Percentiles rank a stretch among this genome's conserved stretches.
Conservation (phyloP, 495 filamentous ascomycete species). For the Cercophora newfieldiana region DNA sequence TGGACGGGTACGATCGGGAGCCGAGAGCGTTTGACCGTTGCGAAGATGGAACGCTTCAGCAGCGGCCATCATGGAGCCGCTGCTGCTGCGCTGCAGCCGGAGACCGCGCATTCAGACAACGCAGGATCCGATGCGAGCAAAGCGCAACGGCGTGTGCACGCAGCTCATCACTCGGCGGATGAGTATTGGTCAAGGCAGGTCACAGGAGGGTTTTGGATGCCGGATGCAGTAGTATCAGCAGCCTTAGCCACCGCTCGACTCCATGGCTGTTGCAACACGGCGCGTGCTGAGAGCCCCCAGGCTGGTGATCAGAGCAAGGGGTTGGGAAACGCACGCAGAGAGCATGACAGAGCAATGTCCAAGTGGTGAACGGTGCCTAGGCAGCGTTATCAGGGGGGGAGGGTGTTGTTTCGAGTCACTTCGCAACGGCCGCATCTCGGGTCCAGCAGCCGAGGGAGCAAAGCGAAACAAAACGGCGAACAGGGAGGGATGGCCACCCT, state of each 20-base stretch:
- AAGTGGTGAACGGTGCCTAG: not conserved
- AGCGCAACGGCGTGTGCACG: not conserved
- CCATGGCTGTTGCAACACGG: slow-evolving; percentile 9
- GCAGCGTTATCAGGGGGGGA: not conserved
- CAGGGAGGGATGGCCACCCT: not conserved
- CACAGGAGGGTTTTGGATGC: slow-evolving; percentile 13
- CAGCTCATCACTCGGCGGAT: not conserved
- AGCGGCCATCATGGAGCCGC: not conserved
- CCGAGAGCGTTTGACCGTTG: not conserved
- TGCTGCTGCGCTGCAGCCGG: too few relatives aligned
- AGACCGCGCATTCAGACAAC: not conserved
- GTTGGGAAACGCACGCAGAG: not conserved
- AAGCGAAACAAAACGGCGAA: not conserved
- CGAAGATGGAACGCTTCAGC: not conserved
- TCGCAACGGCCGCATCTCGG: not conserved
- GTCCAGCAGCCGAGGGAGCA: not conserved
- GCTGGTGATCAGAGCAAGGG: not conserved
- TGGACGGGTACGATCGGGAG: not conserved
- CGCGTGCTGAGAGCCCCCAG: not conserved
- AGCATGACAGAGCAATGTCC: not conserved
- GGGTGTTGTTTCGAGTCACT: not conserved
- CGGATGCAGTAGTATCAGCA: slow-evolving; percentile 1
- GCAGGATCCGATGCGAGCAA: slow-evolving; percentile 10
- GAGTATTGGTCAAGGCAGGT: slow-evolving; percentile 9
- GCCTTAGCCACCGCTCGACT: not conserved